phyloP scores from a whole-genome alignment of 2,329 filamentous ascomycete species.

The Mollisiaceae sp. region DNA sequence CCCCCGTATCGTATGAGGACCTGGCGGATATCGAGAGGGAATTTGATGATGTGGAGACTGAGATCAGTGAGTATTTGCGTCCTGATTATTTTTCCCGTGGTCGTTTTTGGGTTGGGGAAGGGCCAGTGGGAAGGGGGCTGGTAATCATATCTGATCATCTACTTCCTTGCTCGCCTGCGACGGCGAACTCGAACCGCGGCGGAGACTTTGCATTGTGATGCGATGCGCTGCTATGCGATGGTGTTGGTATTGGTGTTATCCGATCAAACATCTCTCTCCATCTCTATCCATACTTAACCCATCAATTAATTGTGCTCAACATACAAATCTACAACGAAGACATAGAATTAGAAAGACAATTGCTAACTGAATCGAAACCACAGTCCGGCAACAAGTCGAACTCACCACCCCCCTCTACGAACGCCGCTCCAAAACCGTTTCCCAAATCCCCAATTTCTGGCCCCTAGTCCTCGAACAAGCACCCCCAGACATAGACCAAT shows the following conservation, averaged over 20 bases:
- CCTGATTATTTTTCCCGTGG: background rate
- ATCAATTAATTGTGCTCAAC: too few species aligned
- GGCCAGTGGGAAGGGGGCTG: background rate
- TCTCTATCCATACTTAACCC: too few species aligned
- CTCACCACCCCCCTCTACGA: constrained; percentile 74
- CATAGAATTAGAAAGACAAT: background rate
- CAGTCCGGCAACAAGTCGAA: constrained; percentile 75
- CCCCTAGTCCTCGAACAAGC: constrained; percentile 88
- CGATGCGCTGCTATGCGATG: background rate
- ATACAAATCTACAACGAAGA: too few species aligned
- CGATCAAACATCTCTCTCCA: background rate
- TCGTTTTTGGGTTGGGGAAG: background rate
- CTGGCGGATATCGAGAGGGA: constrained; percentile 81
- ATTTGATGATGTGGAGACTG: constrained; percentile 81
- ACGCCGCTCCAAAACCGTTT: constrained; percentile 73
- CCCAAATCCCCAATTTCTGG: constrained; percentile 89
- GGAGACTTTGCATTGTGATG: background rate
- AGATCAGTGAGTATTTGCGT: constrained; percentile 66
- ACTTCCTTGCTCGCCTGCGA: background rate
- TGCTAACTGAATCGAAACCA: constrained; percentile 23
- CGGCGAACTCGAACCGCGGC: background rate
- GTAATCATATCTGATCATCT: constrained; percentile 11
- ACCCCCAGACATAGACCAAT: constrained; percentile 84
- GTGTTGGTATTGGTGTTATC: too few species aligned
- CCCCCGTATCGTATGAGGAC: constrained; percentile 71